These are phyloP conservation scores for Parathielavia hyrcaniae DNA, from an alignment of 495 filamentous ascomycete genomes.

Conservation along the genomic window DNA sequence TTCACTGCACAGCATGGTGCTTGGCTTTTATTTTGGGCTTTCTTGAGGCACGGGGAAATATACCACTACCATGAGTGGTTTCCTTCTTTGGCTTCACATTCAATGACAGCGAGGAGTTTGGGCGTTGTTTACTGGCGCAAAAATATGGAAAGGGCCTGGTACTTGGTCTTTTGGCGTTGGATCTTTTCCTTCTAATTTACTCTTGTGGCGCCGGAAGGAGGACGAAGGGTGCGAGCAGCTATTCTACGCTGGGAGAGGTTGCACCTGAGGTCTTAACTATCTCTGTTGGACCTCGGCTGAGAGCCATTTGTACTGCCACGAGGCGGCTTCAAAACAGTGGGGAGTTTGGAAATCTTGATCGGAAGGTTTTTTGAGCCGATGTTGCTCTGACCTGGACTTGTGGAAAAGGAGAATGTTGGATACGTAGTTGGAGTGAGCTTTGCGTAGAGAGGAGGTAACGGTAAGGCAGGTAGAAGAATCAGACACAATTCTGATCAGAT, in stretches of 20 bases:
- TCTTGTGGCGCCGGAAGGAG: neutral
- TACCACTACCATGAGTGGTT: slow-evolving; percentile 2
- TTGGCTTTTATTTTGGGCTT: neutral
- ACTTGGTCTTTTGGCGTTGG: too few relatives aligned
- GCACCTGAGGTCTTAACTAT: neutral
- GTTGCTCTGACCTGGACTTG: too few relatives aligned
- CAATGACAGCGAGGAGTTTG: slow-evolving; percentile 14
- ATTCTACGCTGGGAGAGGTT: neutral
- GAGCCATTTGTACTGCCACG: too few relatives aligned
- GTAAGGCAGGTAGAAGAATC: too few relatives aligned
- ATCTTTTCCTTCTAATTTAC: neutral
- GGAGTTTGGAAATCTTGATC: too few relatives aligned
- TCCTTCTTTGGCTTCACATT: neutral
- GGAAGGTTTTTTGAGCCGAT: neutral
- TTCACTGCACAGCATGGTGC: neutral
- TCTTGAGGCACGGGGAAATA: neutral
- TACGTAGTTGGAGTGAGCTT: too few relatives aligned
- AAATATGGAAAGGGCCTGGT: neutral
- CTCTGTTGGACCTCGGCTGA: neutral
- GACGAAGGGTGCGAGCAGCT: too few relatives aligned
- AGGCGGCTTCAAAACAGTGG: too few relatives aligned
- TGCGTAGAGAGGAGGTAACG: too few relatives aligned
- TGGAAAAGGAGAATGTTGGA: too few relatives aligned
- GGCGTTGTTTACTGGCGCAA: neutral
- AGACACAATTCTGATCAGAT: too few relatives aligned